phyloP scores from a whole-genome alignment of 768 basidiomycete genomes.

The Tulasnella sp. region DNA sequence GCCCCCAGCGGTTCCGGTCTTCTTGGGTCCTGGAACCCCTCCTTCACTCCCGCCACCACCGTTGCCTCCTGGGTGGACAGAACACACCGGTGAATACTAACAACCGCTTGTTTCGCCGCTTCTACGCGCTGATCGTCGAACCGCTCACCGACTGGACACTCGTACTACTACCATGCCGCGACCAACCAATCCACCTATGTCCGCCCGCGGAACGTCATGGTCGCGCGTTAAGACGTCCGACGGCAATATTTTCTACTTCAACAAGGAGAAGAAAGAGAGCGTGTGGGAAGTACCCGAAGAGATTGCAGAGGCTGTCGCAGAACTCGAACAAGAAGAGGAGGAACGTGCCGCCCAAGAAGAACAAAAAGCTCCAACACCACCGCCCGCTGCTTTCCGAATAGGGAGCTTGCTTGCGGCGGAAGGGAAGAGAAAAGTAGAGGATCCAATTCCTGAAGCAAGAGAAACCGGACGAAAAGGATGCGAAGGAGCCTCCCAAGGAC shows the following conservation, averaged over 20 bases:
- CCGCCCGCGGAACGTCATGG: constrained; percentile 86
- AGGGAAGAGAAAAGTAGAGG: constrained; percentile 28
- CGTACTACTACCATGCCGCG: constrained; percentile 79
- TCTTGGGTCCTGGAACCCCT: too few species aligned
- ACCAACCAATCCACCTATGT: constrained; percentile 85
- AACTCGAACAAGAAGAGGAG: constrained; percentile 42
- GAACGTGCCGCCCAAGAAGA: constrained; percentile 38
- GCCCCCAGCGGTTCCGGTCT: too few species aligned
- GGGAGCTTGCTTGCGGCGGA: constrained; percentile 30
- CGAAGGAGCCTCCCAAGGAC: constrained; percentile 32
- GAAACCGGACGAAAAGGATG: constrained; percentile 33
- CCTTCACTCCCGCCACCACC: too few species aligned
- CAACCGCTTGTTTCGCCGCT: too few species aligned
- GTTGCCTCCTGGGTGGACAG: too few species aligned
- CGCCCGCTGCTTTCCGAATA: neutral
- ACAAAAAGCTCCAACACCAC: constrained; percentile 13
- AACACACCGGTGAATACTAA: too few species aligned
- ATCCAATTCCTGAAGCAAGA: too few species aligned
- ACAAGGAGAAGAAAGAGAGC: constrained; percentile 76
- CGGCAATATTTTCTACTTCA: constrained; percentile 90
- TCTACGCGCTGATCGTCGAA: too few species aligned
- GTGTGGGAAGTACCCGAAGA: constrained; percentile 96
- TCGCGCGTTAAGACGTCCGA: constrained; percentile 81
- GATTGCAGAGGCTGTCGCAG: constrained; percentile 64
- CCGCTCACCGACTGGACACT: constrained; percentile 59